These are phyloP conservation scores for Yarrowia porcina DNA, from an alignment of 805 yeast species.

Conservation along the genomic window DNA sequence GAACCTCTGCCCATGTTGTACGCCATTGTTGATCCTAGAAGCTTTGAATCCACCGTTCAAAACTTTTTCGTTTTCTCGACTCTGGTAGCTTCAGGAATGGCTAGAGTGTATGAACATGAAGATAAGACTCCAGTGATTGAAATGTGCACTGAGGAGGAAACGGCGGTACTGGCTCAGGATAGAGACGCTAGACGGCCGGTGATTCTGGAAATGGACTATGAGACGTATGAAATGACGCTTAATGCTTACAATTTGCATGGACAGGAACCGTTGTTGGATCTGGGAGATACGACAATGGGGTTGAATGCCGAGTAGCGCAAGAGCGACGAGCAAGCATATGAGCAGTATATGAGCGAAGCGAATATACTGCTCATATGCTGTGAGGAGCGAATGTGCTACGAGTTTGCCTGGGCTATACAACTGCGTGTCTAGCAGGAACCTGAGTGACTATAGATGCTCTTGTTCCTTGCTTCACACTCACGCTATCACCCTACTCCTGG, in stretches of 20 bases:
- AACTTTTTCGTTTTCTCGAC: constrained; percentile 18
- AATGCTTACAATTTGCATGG: neutral
- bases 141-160: neutral
- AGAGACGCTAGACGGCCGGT: constrained; percentile 6
- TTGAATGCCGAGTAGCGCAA: neutral
- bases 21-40: neutral
- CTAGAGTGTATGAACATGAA: neutral
- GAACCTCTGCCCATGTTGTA: constrained; percentile 1
- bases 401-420: too few relatives aligned
- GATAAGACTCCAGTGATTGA: neutral
- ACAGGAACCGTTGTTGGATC: neutral
- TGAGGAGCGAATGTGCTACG: neutral
- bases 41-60: constrained; percentile 9
- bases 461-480: too few relatives aligned
- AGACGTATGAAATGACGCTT: neutral
- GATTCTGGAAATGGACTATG: constrained; percentile 2
- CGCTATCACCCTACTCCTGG: too few relatives aligned
- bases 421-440: too few relatives aligned
- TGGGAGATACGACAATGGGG: neutral
- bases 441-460: too few relatives aligned
- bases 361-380: too few relatives aligned
- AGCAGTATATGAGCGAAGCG: neutral
- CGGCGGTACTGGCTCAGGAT: neutral
- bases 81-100: constrained; percentile 12
- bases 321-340: too few relatives aligned